phyloP scores from a whole-genome alignment of 2,329 filamentous ascomycete species.

The Diaporthe nobilis region DNA sequence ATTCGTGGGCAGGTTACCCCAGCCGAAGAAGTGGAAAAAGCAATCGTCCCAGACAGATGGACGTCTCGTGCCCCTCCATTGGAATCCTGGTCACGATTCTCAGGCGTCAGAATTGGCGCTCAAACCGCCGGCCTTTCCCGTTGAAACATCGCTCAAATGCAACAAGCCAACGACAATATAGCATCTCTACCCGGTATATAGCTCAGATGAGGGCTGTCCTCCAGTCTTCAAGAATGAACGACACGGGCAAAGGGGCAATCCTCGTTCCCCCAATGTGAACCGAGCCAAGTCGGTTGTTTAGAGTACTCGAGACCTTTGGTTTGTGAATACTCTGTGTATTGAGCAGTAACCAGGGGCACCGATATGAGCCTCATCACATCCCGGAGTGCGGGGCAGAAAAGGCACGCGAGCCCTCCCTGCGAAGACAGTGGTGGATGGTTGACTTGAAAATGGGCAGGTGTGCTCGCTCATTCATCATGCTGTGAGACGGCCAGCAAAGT shows the following conservation, averaged over 20 bases:
- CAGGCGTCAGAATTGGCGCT: conserved; percentile 34
- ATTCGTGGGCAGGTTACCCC: conserved; percentile 33
- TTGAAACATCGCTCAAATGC: conserved; percentile 23
- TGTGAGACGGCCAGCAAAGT: conserved; percentile 39
- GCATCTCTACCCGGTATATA: conserved; percentile 8
- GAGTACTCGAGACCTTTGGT: too few species aligned
- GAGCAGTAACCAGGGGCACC: background rate
- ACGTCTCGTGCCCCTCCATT: conserved; percentile 17
- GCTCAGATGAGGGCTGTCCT: background rate
- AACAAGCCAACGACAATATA: conserved; percentile 26
- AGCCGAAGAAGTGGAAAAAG: conserved; percentile 12
- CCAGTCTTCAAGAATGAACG: conserved; percentile 3
- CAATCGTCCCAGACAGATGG: conserved; percentile 4
- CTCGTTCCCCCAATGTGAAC: background rate
- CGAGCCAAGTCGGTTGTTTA: background rate
- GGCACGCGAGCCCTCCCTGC: conserved; percentile 29
- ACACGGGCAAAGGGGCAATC: background rate
- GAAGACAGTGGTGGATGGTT: conserved; percentile 30
- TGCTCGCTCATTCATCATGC: conserved; percentile 17
- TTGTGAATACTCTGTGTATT: background rate
- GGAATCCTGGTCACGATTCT: background rate
- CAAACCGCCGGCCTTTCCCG: conserved; percentile 37
- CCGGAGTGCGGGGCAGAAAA: background rate
- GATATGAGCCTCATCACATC: conserved; percentile 15
- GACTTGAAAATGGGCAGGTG: conserved; percentile 18